Evolutionary conservation across 768 basidiomycete genomes (phyloP).

Genomic region (Termitomyces sp.): DNA sequence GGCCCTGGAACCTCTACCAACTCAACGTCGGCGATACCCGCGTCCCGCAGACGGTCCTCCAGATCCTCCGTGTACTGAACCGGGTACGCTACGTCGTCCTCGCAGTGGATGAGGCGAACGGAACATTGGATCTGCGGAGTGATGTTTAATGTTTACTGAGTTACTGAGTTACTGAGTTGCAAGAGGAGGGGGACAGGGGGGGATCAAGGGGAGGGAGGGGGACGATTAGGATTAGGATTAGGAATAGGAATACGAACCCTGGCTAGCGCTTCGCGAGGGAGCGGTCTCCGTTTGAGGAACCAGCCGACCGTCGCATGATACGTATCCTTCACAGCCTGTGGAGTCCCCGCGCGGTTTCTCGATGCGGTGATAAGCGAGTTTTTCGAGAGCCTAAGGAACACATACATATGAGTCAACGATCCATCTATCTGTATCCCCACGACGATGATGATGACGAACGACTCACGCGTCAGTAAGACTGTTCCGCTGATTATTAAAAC

Average conservation of each 20-base stretch:
- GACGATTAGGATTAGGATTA: too few relatives aligned
- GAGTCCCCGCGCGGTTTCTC: conserved; percentile 17
- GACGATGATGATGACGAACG: neutral
- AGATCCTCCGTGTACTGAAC: conserved; percentile 16
- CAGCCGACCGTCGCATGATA: conserved; percentile 18
- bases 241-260: conserved; percentile 8
- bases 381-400: conserved; percentile 13
- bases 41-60: conserved; percentile 19
- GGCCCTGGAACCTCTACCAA: conserved; percentile 20
- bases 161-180: too few relatives aligned
- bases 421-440: too few relatives aligned
- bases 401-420: neutral
- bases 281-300: conserved; percentile 18
- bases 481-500: conserved; percentile 17
- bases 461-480: conserved; percentile 17
- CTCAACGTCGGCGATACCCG: conserved; percentile 18
- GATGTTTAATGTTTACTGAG: neutral
- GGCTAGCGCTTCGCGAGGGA: conserved; percentile 13
- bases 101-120: conserved; percentile 22
- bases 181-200: too few relatives aligned
- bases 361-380: conserved; percentile 13
- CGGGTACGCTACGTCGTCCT: conserved; percentile 24
- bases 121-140: conserved; percentile 18
- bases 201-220: too few relatives aligned
- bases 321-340: conserved; percentile 15